Conservation (phyloP, 2,329 filamentous ascomycete genomes). For the Botryotinia globosa region DNA sequence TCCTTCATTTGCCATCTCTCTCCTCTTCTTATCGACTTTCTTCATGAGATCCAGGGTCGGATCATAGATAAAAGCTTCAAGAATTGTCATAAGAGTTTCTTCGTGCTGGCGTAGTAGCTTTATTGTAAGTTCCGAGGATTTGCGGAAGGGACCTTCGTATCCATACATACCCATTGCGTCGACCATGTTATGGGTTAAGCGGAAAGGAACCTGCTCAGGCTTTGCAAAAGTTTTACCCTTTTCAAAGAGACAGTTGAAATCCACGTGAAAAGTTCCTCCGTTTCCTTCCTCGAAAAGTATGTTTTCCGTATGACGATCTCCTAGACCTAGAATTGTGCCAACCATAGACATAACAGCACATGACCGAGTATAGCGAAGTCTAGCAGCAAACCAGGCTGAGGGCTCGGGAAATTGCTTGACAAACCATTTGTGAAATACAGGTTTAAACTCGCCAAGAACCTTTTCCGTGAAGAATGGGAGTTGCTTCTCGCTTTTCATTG, state of each 20-base stretch:
- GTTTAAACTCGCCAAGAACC: slow-evolving; percentile 66
- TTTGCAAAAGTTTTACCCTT: slow-evolving; percentile 95
- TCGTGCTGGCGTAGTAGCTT: slow-evolving; percentile 83
- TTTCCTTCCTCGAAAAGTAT: slow-evolving; percentile 91
- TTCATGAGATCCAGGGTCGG: slow-evolving; percentile 87
- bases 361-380: slow-evolving; percentile 85
- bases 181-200: slow-evolving; percentile 97
- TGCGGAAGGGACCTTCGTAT: slow-evolving; percentile 88
- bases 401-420: slow-evolving; percentile 92
- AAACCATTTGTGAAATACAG: slow-evolving; percentile 92
- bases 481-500: slow-evolving; percentile 55
- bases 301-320: slow-evolving; percentile 96
- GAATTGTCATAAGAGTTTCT: slow-evolving; percentile 93
- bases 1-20: slow-evolving; percentile 42
- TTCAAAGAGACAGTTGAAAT: slow-evolving; percentile 99
- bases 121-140: slow-evolving; percentile 85
- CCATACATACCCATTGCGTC: slow-evolving; percentile 95
- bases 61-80: slow-evolving; percentile 96
- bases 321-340: slow-evolving; percentile 87
- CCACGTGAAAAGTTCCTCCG: slow-evolving; percentile 93
- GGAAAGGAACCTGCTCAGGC: slow-evolving; percentile 92
- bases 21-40: slow-evolving; percentile 57
- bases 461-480: slow-evolving; percentile 68
- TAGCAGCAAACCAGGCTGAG: slow-evolving; percentile 84
- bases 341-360: slow-evolving; percentile 99